phyloP scores from a whole-genome alignment of 768 basidiomycete genomes.

The Punctularia strigosozonata region DNA sequence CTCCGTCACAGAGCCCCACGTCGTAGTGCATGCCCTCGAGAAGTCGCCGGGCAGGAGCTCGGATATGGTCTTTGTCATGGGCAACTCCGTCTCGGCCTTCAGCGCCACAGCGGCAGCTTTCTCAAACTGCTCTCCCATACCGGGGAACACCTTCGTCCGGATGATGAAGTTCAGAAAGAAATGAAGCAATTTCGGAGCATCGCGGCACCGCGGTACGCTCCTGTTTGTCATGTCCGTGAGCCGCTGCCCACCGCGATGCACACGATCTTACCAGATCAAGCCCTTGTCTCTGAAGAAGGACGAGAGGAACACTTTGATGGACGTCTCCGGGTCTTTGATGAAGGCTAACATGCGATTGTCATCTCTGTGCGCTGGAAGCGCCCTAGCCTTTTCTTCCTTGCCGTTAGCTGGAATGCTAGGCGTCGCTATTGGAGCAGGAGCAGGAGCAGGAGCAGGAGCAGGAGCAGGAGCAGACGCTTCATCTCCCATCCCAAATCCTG shows the following conservation, averaged over 20 bases:
- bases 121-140: slow-evolving; percentile 31
- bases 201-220: slow-evolving; percentile 34
- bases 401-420: no score
- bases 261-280: slow-evolving; percentile 57
- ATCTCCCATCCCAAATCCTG: no score
- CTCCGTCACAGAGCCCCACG: no score
- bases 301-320: slow-evolving; percentile 55
- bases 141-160: slow-evolving; percentile 40
- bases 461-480: no score
- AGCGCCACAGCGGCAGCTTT: slow-evolving; percentile 32
- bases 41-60: slow-evolving; percentile 38
- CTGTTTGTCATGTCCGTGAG: no score
- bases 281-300: slow-evolving; percentile 59
- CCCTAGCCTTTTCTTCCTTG: slow-evolving; percentile 9
- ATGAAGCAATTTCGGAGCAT: slow-evolving; percentile 38
- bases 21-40: no score
- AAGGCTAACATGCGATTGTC: slow-evolving; percentile 33
- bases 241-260: no score
- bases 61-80: slow-evolving; percentile 32
- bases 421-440: no score
- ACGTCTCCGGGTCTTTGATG: slow-evolving; percentile 46
- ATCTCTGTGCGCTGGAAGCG: slow-evolving; percentile 11
- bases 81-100: slow-evolving; percentile 36
- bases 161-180: slow-evolving; percentile 57
- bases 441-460: no score